Percentiles rank a stretch among this genome's conserved stretches.
Conservation (phyloP, 164 flowering plant species). For the Hamamelis virginiana region DNA sequence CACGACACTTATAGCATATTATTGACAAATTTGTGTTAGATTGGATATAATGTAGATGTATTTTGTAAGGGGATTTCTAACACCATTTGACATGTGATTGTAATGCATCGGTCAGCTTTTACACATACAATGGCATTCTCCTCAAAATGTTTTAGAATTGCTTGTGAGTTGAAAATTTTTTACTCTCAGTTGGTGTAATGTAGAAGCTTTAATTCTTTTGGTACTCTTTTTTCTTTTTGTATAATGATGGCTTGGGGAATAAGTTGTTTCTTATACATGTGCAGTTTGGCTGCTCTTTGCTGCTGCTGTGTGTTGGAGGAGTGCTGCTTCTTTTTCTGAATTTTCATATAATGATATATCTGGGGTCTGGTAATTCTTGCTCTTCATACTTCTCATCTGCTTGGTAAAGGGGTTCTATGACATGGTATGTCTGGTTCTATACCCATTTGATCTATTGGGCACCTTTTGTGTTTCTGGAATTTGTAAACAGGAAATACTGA, state of each 20-base stretch:
- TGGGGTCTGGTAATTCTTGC: not conserved
- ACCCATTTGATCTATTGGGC: not conserved
- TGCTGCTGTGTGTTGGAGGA: slow-evolving; percentile 43
- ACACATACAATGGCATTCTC: no score
- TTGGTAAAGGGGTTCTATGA: not conserved
- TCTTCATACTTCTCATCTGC: not conserved
- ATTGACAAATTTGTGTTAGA: no score
- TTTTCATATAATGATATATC: not conserved
- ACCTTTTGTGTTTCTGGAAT: not conserved
- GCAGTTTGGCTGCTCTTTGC: slow-evolving; percentile 39
- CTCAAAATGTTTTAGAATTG: no score
- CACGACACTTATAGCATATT: no score
- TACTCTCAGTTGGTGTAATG: not conserved
- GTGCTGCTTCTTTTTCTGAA: slow-evolving; percentile 26
- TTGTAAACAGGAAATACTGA: not conserved
- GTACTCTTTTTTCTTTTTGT: not conserved
- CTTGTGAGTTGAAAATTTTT: no score
- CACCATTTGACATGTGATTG: no score
- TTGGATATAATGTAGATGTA: no score
- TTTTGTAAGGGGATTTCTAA: no score
- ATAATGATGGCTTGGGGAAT: not conserved
- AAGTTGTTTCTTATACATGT: slow-evolving; percentile 3
- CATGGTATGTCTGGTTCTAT: not conserved
- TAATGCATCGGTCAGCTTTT: no score
- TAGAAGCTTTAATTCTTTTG: not conserved